A percentile compares a stretch with the other conserved stretches of the same genome.
phyloP scores from a whole-genome alignment of 495 filamentous ascomycete species.

The Daldinia loculata region DNA sequence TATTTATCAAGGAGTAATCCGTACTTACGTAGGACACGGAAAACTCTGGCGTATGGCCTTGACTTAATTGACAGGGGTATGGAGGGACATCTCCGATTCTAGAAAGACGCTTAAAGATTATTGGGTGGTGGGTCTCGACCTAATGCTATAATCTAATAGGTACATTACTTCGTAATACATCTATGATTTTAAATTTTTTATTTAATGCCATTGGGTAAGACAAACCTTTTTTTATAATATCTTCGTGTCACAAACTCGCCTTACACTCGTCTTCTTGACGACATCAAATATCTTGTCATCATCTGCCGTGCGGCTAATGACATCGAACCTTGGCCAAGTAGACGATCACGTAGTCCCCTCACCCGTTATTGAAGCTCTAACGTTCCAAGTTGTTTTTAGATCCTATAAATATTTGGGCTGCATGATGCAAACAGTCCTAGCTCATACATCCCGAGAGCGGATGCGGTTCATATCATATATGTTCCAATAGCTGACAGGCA shows the following conservation, averaged over 20 bases:
- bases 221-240: slow-evolving; percentile 25
- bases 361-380: slow-evolving; percentile 2
- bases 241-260: slow-evolving; percentile 22
- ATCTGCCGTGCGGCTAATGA: slow-evolving; percentile 19
- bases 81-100: slow-evolving; percentile 38
- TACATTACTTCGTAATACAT: slow-evolving; percentile 2
- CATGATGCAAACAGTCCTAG: background rate
- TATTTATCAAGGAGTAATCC: slow-evolving; percentile 29
- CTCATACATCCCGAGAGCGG: background rate
- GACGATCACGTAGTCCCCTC: slow-evolving; percentile 11
- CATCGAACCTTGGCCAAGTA: background rate
- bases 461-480: background rate
- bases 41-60: slow-evolving; percentile 25
- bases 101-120: slow-evolving; percentile 32
- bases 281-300: slow-evolving; percentile 8
- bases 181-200: slow-evolving; percentile 7
- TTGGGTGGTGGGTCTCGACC: slow-evolving; percentile 32
- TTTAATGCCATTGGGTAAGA: slow-evolving; percentile 26
- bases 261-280: background rate
- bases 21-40: slow-evolving; percentile 28
- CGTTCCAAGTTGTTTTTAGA: background rate
- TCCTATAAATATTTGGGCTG: background rate
- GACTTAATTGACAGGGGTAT: slow-evolving; percentile 32
- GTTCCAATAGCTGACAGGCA: slow-evolving; percentile 12
- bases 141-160: background rate